Percentiles rank a stretch among this genome's conserved stretches.
Conservation (phyloP, 2,329 filamentous ascomycete genomes). For the Penicillium sp. region DNA sequence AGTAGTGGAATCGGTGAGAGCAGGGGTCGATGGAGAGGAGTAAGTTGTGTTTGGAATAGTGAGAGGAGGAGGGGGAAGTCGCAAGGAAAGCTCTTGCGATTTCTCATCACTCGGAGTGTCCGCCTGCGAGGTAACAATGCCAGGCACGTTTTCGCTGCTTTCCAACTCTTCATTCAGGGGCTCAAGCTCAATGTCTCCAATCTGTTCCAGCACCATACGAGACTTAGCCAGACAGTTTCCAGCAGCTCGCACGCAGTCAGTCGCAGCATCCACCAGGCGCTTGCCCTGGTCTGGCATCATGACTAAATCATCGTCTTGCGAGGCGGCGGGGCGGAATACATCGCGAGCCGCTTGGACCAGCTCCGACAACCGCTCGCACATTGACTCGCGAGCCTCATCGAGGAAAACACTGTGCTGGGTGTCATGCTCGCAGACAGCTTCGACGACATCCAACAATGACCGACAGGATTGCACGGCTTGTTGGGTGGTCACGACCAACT, state of each 20-base stretch:
- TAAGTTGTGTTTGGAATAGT: constrained; percentile 42
- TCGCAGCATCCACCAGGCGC: constrained; percentile 74
- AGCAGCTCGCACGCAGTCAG: constrained; percentile 82
- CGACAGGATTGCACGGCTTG: constrained; percentile 81
- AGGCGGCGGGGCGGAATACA: constrained; percentile 68
- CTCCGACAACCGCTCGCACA: constrained; percentile 78
- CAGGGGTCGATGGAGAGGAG: constrained; percentile 34
- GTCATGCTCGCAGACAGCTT: constrained; percentile 79
- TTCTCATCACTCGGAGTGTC: constrained; percentile 16
- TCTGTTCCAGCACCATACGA: constrained; percentile 79
- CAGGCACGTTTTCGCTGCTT: constrained; percentile 7
- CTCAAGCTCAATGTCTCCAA: constrained; percentile 86
- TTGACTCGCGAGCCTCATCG: constrained; percentile 67
- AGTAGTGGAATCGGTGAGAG: constrained; percentile 38
- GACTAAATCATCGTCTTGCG: constrained; percentile 71
- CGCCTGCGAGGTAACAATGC: constrained; percentile 20
- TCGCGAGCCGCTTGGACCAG: constrained; percentile 80
- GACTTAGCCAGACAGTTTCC: constrained; percentile 90
- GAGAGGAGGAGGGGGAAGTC: constrained; percentile 48
- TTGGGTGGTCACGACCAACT: constrained; percentile 78
- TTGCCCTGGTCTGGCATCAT: constrained; percentile 79
- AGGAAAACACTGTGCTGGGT: constrained; percentile 66
- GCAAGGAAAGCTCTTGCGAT: constrained; percentile 35
- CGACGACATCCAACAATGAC: constrained; percentile 75
- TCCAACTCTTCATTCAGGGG: constrained; percentile 42